Base-by-base conservation (phyloP, 208 protist species). In the Trichomonas gallinae region DNA sequence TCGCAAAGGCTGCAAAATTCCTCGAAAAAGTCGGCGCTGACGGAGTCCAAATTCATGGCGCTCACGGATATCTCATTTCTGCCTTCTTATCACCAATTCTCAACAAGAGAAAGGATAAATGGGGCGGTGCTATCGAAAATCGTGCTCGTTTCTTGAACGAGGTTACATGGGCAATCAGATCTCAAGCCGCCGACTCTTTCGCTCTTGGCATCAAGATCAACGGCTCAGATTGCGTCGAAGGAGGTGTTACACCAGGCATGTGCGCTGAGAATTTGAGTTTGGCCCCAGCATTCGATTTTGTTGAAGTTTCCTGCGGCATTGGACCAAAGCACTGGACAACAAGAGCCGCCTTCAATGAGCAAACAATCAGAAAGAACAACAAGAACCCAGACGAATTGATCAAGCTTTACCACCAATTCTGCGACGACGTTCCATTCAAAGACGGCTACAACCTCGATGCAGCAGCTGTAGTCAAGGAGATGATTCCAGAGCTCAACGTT, bases 41-140 rank as follows among this genome's bases (percentile, higher is more conserved):
- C 72, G 46, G 46, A 31, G 40, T 96, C 2, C 49, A 96, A 82
- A 17, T 96, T 83, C 93, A 96, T 82, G 93, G n/a, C 31, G 49
- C 49, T n/a, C 93, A 96, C 63, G 93, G 93, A n/a, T 96, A 51
- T 49, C 36, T 96, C 15, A 1, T 96, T 40, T 96, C 93, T 46
- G 11, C 46, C 9, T 96, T 81, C 38, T 34, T 96, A 15, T 82
- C 49, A 31, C 51, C 93, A 17, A 21, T 49, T 34, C 36, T n/a
- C 9, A 96, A 96, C 49, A 44, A 82, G 26, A 4, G 93, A 36
- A 96, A 0, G 42, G 93, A 96, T 45, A 42, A 96, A 34, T 96
- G 36, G 15, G 93, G 93, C 23, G 93, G 93, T 31, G 21, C 34
- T 0, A 34, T 82, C 17, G 49, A 83, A 15, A 82, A 96, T n/a